phyloP scores from a whole-genome alignment of 2,329 filamentous ascomycete species.

The Intubia oerlemansii region DNA sequence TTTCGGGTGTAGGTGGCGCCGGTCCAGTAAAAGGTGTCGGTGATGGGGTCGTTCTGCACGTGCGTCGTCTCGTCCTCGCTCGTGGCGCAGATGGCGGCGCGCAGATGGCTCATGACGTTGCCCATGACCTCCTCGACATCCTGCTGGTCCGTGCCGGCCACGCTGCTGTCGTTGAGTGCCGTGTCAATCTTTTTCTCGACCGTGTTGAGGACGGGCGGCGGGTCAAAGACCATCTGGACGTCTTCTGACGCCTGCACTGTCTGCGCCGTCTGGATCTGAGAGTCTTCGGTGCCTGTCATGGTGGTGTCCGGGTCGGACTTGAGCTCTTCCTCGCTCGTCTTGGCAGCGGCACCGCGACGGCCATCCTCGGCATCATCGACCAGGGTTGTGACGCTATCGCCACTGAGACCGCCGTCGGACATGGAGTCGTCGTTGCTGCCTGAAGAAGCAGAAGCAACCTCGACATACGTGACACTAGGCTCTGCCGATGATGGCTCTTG shows the following conservation, averaged over 20 bases:
- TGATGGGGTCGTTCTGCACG: conserved; percentile 64
- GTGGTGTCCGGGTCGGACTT: background rate
- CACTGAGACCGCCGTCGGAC: too few relatives aligned
- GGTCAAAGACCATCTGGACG: conserved; percentile 5
- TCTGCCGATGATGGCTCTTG: too few relatives aligned
- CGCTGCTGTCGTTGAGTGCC: conserved; percentile 23
- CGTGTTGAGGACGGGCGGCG: conserved; percentile 14
- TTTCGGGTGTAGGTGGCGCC: conserved; percentile 34
- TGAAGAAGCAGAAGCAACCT: too few relatives aligned
- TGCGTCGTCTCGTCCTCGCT: conserved; percentile 37
- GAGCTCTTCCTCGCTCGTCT: too few relatives aligned
- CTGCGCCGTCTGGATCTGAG: too few relatives aligned
- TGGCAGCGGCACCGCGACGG: too few relatives aligned
- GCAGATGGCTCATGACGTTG: conserved; percentile 76
- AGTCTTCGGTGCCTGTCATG: background rate
- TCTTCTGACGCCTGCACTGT: background rate
- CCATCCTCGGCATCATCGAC: too few relatives aligned
- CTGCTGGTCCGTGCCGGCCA: conserved; percentile 49
- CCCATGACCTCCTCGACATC: conserved; percentile 94
- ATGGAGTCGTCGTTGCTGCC: too few relatives aligned
- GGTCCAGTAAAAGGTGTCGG: conserved; percentile 44
- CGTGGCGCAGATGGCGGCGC: conserved; percentile 63
- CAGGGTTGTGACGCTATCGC: too few relatives aligned
- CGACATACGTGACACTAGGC: too few relatives aligned
- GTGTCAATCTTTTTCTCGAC: conserved; percentile 22